phyloP scores from a whole-genome alignment of 2,329 filamentous ascomycete genomes.

The Colletotrichum sp. region DNA sequence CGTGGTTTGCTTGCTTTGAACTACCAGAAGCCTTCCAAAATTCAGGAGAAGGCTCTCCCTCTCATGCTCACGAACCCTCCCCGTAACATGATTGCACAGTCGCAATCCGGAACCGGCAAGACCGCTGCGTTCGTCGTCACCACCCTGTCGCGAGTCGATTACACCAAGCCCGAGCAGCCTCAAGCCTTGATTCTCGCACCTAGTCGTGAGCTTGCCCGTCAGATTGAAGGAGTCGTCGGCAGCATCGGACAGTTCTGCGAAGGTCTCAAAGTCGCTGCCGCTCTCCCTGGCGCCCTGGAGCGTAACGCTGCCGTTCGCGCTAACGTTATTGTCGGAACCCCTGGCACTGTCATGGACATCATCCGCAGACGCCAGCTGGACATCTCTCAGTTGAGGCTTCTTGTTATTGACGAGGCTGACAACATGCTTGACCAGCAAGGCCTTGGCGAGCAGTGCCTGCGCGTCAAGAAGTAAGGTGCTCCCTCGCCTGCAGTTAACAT shows the following conservation, averaged over 20 bases:
- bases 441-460: conserved; percentile 90
- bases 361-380: conserved; percentile 80
- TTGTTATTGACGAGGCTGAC: conserved; percentile 96
- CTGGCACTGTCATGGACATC: conserved; percentile 89
- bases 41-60: conserved; percentile 93
- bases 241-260: conserved; percentile 86
- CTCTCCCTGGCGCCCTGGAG: conserved; percentile 78
- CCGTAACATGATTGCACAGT: conserved; percentile 94
- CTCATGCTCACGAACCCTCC: conserved; percentile 88
- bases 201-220: conserved; percentile 90
- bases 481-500: neutral
- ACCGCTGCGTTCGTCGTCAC: conserved; percentile 96
- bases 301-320: conserved; percentile 73
- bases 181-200: conserved; percentile 91
- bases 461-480: conserved; percentile 76
- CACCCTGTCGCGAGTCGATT: conserved; percentile 85
- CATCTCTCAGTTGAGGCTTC: conserved; percentile 72
- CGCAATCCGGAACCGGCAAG: conserved; percentile 98
- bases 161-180: conserved; percentile 69
- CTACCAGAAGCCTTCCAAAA: conserved; percentile 96
- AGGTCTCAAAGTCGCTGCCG: conserved; percentile 77
- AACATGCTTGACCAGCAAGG: conserved; percentile 98
- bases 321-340: conserved; percentile 89
- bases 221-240: conserved; percentile 86
- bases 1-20: conserved; percentile 81